Conservation (phyloP, 164 flowering plant genomes). For the Chimonanthus praecox region DNA sequence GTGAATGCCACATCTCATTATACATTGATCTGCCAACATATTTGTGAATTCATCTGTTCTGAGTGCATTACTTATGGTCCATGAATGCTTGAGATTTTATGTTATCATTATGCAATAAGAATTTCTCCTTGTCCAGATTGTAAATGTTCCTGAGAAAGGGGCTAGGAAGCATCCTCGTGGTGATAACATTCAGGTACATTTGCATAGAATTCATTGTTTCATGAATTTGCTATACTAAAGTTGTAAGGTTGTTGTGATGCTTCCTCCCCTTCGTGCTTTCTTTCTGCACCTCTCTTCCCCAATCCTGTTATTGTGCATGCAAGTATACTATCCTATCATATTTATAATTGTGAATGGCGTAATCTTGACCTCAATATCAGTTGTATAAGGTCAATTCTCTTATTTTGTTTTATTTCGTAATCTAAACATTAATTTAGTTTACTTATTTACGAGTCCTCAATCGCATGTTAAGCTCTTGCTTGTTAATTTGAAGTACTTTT, state of each 20-base stretch:
- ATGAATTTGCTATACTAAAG: not conserved
- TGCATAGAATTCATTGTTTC: not conserved
- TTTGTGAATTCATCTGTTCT: not conserved
- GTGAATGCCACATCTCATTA: not conserved
- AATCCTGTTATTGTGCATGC: not conserved
- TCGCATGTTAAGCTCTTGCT: too few species aligned
- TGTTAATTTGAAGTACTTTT: too few species aligned
- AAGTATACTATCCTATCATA: not conserved
- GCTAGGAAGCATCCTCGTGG: slow-evolving; percentile 98
- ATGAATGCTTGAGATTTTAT: not conserved
- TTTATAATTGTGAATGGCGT: not conserved
- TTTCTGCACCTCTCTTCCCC: too few species aligned
- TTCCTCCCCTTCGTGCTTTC: not conserved
- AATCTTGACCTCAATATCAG: not conserved
- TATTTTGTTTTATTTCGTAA: too few species aligned
- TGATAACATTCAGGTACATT: slow-evolving; percentile 82
- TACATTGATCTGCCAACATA: too few species aligned
- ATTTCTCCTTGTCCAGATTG: slow-evolving; percentile 52
- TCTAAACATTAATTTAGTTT: too few species aligned
- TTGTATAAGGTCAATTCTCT: not conserved
- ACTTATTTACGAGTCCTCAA: too few species aligned
- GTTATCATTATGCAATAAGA: slow-evolving; percentile 1
- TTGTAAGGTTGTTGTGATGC: not conserved
- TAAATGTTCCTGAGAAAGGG: slow-evolving; percentile 97
- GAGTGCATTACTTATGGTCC: not conserved